Base-by-base conservation (phyloP, 495 filamentous ascomycete species). In the Lasiosphaeria ovina region DNA sequence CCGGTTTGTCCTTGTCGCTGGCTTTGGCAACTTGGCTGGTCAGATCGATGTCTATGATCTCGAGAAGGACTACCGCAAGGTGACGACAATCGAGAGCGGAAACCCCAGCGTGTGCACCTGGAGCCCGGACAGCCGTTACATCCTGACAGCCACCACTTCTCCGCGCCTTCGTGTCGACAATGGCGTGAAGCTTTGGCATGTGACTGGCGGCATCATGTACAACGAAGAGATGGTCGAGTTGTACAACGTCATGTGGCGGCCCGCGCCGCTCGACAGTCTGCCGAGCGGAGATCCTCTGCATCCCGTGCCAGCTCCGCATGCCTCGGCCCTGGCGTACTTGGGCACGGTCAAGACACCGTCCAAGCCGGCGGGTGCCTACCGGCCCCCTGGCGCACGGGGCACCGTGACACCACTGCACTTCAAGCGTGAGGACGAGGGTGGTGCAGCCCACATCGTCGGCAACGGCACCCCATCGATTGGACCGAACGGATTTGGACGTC, bases 1-100 rank as follows among this genome's bases (percentile, higher is more conserved):
- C 35, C 88, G 92, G 3, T 97, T 97, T 66, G 89, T 94, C 16
- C 79, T 97, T 59, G 89, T 98, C 58, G 94, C 94, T 60, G 94
- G 94, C 35, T 98, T 98, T 76, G 94, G 94, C 63, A 98, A 98
- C 76, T 77, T 98, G 74, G 91, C 93, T 48, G 94, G 94, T 42
- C 92, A 97, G 75, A 97, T 97, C 83, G 94, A 98, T 63, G 87
- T 98, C 51, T 98, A 97, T 71, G 93, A 98, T 70, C 81, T 97
- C 61, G 89, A 95, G 65, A 93, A 92, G 73, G 87, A 96, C 72
- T 93, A 90, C 76, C 77, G 78, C 65, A 97, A 97, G 79, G 82
- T 98, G 56, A 86, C 86, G 74, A 97, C 94, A 24, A 93, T 98
- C 57, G 92, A 97, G 79, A 93, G 92, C 35, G 91, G 92, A 65